Evolutionary conservation across 768 basidiomycete species (phyloP).

Genomic region (Lentinula raphanica): DNA sequence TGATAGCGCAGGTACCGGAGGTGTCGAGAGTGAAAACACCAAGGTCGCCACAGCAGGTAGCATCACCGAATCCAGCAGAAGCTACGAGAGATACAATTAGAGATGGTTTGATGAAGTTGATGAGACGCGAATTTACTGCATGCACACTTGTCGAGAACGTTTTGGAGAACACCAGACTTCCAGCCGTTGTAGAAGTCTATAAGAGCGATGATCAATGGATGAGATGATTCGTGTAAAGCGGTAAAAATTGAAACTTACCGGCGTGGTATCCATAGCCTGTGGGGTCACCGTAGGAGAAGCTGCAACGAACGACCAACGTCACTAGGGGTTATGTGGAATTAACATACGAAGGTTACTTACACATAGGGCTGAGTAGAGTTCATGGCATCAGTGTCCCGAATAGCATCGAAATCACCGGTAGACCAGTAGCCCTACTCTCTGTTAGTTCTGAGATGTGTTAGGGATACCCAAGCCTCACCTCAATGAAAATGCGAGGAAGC

Average conservation of each 20-base stretch:
- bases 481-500: slow-evolving; percentile 46
- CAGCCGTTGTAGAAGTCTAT: slow-evolving; percentile 58
- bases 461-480: slow-evolving; percentile 27
- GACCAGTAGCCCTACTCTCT: slow-evolving; percentile 39
- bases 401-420: slow-evolving; percentile 28
- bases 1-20: slow-evolving; percentile 39
- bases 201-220: neutral
- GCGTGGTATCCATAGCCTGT: slow-evolving; percentile 61
- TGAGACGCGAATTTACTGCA: slow-evolving; percentile 26
- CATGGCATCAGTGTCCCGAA: slow-evolving; percentile 34
- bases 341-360: slow-evolving; percentile 26
- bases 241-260: slow-evolving; percentile 26
- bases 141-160: slow-evolving; percentile 48
- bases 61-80: slow-evolving; percentile 14
- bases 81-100: neutral
- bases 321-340: too few species aligned
- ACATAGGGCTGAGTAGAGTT: slow-evolving; percentile 49
- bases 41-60: slow-evolving; percentile 39
- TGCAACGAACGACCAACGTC: slow-evolving; percentile 11
- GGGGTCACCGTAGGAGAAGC: slow-evolving; percentile 51
- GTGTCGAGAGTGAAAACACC: slow-evolving; percentile 40
- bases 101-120: neutral
- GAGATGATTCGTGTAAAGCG: neutral
- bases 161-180: slow-evolving; percentile 49
- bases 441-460: neutral